These are phyloP conservation scores for Hawksworthiomyces lignivorus DNA, from an alignment of 2,329 filamentous ascomycete genomes.

Conservation along the genomic window DNA sequence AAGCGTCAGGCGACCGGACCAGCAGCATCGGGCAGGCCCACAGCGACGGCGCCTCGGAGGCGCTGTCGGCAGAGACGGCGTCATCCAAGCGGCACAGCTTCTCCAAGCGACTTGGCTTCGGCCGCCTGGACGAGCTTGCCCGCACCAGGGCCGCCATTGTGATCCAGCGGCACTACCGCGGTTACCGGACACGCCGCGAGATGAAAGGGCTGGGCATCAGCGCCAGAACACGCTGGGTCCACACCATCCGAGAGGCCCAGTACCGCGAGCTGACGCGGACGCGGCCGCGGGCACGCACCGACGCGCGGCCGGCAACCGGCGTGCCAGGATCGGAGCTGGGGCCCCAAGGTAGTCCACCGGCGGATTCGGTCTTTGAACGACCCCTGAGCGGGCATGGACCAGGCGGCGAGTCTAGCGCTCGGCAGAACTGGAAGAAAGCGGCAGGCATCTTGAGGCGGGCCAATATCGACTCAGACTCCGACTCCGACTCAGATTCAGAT, in stretches of 20 bases:
- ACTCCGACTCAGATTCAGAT: constrained; percentile 23
- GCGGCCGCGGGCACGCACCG: constrained; percentile 32
- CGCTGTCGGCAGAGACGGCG: background rate
- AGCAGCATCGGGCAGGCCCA: too few species aligned
- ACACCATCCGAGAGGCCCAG: constrained; percentile 53
- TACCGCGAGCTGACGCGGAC: constrained; percentile 44
- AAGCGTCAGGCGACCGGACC: background rate
- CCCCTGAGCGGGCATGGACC: background rate
- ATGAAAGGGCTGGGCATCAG: constrained; percentile 61
- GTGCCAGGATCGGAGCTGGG: background rate
- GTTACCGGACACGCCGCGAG: constrained; percentile 65
- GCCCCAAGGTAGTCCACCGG: constrained; percentile 7
- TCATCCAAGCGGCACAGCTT: too few species aligned
- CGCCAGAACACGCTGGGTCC: constrained; percentile 62
- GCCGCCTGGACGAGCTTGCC: constrained; percentile 16
- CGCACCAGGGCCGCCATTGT: constrained; percentile 42
- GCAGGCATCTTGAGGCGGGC: constrained; percentile 64
- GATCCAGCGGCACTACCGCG: constrained; percentile 68
- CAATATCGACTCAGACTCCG: constrained; percentile 37
- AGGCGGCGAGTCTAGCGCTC: constrained; percentile 34
- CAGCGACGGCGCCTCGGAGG: background rate
- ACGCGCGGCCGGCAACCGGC: constrained; percentile 1
- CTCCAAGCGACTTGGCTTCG: background rate
- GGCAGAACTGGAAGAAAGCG: constrained; percentile 68
- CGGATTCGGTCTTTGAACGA: background rate